Evolutionary conservation across 257 asterid species (phyloP).

Genomic region (Lycium ferocissimum): DNA sequence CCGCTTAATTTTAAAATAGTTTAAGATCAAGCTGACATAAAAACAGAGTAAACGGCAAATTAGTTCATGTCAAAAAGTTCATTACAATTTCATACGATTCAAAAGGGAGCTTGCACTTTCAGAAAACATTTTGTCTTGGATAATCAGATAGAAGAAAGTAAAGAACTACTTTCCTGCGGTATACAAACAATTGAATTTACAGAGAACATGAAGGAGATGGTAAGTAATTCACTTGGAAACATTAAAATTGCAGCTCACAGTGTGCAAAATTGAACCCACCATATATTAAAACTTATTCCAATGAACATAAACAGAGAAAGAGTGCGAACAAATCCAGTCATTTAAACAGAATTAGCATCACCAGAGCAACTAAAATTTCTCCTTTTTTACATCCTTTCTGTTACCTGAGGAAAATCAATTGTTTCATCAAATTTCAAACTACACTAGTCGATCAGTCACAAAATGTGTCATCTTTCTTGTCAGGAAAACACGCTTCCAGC

Average conservation of each 20-base stretch:
- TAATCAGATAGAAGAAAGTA: neutral
- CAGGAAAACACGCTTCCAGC: constrained; percentile 25
- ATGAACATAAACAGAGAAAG: constrained; percentile 38
- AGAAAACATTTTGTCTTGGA: neutral
- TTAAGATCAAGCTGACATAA: neutral
- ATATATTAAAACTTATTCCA: constrained; percentile 30
- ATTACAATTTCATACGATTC: neutral
- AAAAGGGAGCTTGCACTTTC: neutral
- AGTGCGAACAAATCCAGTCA: constrained; percentile 37
- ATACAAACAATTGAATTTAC: neutral
- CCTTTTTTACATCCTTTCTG: neutral
- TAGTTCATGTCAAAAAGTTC: neutral
- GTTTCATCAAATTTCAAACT: constrained; percentile 29
- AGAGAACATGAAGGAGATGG: neutral
- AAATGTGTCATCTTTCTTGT: constrained; percentile 11
- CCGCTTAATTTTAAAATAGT: neutral
- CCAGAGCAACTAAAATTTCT: constrained; percentile 30
- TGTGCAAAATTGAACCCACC: constrained; percentile 24
- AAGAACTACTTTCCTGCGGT: neutral
- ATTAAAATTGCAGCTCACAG: neutral
- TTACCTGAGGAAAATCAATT: constrained; percentile 21
- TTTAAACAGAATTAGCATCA: constrained; percentile 31
- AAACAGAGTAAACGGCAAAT: neutral
- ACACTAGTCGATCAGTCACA: constrained; percentile 40
- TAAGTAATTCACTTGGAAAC: neutral